Percentiles rank a stretch among this genome's conserved stretches.
phyloP scores from a whole-genome alignment of 352 stramenopile genomes.

The Plasmopara halstedii region DNA sequence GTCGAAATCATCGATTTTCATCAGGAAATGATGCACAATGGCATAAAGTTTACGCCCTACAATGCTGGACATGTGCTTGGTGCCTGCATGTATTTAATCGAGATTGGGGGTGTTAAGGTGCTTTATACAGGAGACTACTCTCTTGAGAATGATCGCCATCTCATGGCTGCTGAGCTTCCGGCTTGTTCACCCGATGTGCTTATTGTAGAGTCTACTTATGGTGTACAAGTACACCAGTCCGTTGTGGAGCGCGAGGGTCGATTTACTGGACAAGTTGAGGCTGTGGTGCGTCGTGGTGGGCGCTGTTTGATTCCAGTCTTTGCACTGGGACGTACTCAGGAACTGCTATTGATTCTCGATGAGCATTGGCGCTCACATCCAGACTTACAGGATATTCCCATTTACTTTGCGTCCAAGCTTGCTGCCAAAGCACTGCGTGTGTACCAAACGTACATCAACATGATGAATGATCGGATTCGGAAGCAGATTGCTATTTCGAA shows the following conservation, averaged over 20 bases:
- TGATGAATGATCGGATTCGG: conserved; percentile 98
- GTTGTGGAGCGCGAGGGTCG: conserved; percentile 93
- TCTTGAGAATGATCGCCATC: conserved; percentile 97
- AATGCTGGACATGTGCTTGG: conserved; percentile 99
- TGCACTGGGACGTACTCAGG: conserved; percentile 96
- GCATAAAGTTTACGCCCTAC: conserved; percentile 98
- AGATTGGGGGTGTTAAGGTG: conserved; percentile 96
- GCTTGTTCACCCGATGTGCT: conserved; percentile 93
- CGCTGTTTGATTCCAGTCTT: conserved; percentile 98
- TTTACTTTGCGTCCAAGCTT: conserved; percentile 98
- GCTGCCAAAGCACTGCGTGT: conserved; percentile 94
- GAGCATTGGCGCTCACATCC: conserved; percentile 96
- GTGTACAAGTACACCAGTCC: conserved; percentile 95
- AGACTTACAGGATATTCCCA: conserved; percentile 94
- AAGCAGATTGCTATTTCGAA: conserved; percentile 98
- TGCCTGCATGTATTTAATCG: conserved; percentile 99
- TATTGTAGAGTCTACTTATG: conserved; percentile 99
- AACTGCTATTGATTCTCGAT: conserved; percentile 98
- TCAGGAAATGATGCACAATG: conserved; percentile 94
- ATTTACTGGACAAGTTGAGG: conserved; percentile 95
- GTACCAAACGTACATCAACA: conserved; percentile 99
- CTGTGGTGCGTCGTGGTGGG: conserved; percentile 93
- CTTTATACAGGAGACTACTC: conserved; percentile 99
- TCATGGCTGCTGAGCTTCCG: conserved; percentile 89
- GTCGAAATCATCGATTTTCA: conserved; percentile 99